These are phyloP conservation scores for Asparagopsis taxiformis DNA, from an alignment of 31 red algal genomes.

Conservation along the genomic window DNA sequence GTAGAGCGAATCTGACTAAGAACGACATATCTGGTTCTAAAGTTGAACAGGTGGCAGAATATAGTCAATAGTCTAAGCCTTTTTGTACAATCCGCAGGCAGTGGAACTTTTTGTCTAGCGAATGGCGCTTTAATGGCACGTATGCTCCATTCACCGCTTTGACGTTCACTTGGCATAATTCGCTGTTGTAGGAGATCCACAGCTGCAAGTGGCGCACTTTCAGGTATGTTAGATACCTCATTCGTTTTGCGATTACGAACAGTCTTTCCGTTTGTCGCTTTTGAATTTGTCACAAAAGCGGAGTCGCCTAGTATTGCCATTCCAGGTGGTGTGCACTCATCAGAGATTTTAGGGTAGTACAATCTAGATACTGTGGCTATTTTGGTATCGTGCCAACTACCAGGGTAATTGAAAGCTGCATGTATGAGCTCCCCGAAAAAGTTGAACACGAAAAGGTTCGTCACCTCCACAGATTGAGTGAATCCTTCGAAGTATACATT, in stretches of 20 bases:
- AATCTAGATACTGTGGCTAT: background rate
- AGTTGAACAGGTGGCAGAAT: slow-evolving; percentile 21
- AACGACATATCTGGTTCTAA: background rate
- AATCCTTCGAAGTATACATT: slow-evolving; percentile 21
- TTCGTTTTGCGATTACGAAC: background rate
- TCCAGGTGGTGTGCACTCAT: background rate
- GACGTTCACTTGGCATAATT: background rate
- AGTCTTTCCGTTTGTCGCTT: slow-evolving; percentile 4
- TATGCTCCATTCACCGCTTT: background rate
- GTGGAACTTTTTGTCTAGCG: slow-evolving; percentile 12
- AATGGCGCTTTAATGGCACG: background rate
- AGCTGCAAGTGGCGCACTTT: background rate
- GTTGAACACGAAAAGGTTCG: slow-evolving; percentile 15
- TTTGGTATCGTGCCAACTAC: slow-evolving; percentile 21
- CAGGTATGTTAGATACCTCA: background rate
- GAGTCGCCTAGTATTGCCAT: background rate
- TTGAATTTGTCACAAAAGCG: slow-evolving; percentile 4
- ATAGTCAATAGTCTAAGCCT: slow-evolving; percentile 12
- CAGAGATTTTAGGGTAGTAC: slow-evolving; percentile 13
- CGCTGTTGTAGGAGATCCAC: background rate
- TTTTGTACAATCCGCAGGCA: slow-evolving; percentile 10
- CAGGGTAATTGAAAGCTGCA: slow-evolving; percentile 2
- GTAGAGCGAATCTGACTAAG: slow-evolving; percentile 9
- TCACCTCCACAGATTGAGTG: slow-evolving; percentile 2
- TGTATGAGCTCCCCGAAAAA: slow-evolving; percentile 31